A percentile compares a stretch with the other conserved stretches of the same genome.
Evolutionary conservation across 768 basidiomycete species (phyloP).

Genomic region (Panellus pusillus): DNA sequence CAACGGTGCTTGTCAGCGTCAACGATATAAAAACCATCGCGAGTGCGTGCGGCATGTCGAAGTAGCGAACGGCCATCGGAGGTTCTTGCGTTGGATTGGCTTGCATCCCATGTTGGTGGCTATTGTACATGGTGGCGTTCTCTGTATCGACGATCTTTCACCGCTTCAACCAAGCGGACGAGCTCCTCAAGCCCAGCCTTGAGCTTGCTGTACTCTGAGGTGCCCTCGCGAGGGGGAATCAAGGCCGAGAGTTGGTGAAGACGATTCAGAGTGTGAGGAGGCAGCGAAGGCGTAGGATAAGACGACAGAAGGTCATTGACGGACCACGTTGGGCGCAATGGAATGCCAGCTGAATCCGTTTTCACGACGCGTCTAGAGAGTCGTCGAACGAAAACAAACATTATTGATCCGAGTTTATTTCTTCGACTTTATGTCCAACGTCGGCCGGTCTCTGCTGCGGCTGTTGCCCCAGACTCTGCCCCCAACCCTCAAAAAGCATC

Average conservation of each 20-base stretch:
- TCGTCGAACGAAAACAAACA: slow-evolving; percentile 19
- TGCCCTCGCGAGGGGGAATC: slow-evolving; percentile 59
- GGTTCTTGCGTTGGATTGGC: slow-evolving; percentile 28
- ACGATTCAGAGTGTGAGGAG: slow-evolving; percentile 54
- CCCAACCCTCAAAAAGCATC: slow-evolving; percentile 53
- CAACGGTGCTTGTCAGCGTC: slow-evolving; percentile 43
- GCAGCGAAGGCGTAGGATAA: slow-evolving; percentile 67
- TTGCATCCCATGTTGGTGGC: slow-evolving; percentile 35
- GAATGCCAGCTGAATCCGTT: slow-evolving; percentile 64
- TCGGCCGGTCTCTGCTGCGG: slow-evolving; percentile 47
- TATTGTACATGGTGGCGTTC: slow-evolving; percentile 25
- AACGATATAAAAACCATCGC: slow-evolving; percentile 62
- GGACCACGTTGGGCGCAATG: slow-evolving; percentile 74
- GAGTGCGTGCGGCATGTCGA: slow-evolving; percentile 48
- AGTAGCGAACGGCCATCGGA: slow-evolving; percentile 45
- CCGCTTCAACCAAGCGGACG: slow-evolving; percentile 77
- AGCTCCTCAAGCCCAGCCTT: slow-evolving; percentile 69
- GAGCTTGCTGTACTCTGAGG: slow-evolving; percentile 49
- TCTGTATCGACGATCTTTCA: slow-evolving; percentile 59
- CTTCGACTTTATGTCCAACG: slow-evolving; percentile 37
- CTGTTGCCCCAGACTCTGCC: slow-evolving; percentile 61
- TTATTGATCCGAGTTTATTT: slow-evolving; percentile 18
- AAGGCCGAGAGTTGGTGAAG: slow-evolving; percentile 77
- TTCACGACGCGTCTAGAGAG: slow-evolving; percentile 19
- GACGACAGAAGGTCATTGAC: slow-evolving; percentile 74